phyloP scores from a whole-genome alignment of 2,329 filamentous ascomycete genomes.

The Leptographium galeiforme region DNA sequence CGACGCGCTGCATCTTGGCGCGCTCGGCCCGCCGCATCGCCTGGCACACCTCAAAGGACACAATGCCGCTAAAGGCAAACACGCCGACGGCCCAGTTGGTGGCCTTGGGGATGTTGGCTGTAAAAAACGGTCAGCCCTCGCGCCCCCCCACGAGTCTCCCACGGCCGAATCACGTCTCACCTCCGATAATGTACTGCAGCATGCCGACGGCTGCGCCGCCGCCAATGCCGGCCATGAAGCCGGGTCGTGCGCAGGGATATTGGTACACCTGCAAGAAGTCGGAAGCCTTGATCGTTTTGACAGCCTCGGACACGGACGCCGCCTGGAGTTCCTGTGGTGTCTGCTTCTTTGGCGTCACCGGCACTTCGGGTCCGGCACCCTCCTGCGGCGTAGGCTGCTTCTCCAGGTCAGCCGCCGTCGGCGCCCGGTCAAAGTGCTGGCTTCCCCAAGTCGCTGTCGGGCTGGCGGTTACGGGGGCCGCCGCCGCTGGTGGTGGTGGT shows the following conservation, averaged over 20 bases:
- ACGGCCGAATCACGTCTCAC: conserved; percentile 26
- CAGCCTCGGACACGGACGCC: conserved; percentile 41
- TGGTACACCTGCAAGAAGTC: conserved; percentile 64
- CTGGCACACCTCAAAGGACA: conserved; percentile 75
- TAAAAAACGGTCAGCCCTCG: not conserved
- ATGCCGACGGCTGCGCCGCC: conserved; percentile 65
- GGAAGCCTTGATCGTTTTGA: conserved; percentile 51
- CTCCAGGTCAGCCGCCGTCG: conserved; percentile 21
- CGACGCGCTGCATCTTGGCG: conserved; percentile 70
- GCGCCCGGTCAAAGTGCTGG: conserved; percentile 11
- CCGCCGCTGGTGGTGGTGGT: conserved; percentile 1
- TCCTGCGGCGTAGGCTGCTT: conserved; percentile 20
- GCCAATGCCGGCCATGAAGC: conserved; percentile 71
- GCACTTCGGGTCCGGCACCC: not conserved
- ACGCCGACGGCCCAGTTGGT: conserved; percentile 77
- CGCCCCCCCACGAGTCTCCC: too few species aligned
- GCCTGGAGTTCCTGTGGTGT: not conserved
- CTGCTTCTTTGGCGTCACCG: not conserved
- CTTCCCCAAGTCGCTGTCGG: conserved; percentile 12
- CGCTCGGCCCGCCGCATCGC: conserved; percentile 60
- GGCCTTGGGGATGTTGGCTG: conserved; percentile 49
- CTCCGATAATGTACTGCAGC: conserved; percentile 59
- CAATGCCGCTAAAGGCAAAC: conserved; percentile 56
- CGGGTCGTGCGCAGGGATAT: conserved; percentile 72
- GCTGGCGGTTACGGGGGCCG: conserved; percentile 3